A percentile compares a stretch with the other conserved stretches of the same genome.
Evolutionary conservation across 176 grass and related monocot genomes (phyloP).

Genomic region (Aegilops sharonensis): DNA sequence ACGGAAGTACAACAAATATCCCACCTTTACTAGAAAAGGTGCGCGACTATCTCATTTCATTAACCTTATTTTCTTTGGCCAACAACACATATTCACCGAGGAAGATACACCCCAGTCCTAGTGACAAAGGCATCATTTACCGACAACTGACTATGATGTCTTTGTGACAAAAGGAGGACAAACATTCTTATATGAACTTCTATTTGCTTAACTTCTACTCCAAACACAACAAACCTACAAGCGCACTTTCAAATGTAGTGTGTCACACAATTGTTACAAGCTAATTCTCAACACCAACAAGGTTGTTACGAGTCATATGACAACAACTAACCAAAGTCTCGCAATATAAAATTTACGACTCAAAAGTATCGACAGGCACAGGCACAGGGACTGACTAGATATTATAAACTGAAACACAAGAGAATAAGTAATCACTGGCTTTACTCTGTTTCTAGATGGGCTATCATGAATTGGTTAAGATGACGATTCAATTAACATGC

Average conservation of each 20-base stretch:
- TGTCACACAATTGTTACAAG: background rate
- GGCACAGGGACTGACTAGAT: background rate
- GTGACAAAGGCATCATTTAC: background rate
- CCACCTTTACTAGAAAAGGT: background rate
- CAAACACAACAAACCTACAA: background rate
- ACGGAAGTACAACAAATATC: background rate
- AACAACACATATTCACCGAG: background rate
- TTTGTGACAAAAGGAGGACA: background rate
- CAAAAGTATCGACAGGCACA: background rate
- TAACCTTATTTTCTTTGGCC: background rate
- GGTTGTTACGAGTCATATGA: background rate
- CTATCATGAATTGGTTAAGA: background rate
- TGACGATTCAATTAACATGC: background rate
- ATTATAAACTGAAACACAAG: background rate
- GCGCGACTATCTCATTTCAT: background rate
- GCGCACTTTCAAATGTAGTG: background rate
- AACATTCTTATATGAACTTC: background rate
- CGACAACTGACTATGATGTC: background rate
- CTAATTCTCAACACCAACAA: background rate
- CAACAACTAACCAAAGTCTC: slow-evolving; percentile 1
- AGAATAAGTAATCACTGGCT: background rate
- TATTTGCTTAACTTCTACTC: background rate
- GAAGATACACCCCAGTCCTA: background rate
- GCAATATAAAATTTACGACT: background rate
- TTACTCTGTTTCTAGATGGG: background rate